Evolutionary conservation across 345 rosid species (phyloP), one percentile per base, ranked within the genome.

Genomic region (Camelina laxa): DNA sequence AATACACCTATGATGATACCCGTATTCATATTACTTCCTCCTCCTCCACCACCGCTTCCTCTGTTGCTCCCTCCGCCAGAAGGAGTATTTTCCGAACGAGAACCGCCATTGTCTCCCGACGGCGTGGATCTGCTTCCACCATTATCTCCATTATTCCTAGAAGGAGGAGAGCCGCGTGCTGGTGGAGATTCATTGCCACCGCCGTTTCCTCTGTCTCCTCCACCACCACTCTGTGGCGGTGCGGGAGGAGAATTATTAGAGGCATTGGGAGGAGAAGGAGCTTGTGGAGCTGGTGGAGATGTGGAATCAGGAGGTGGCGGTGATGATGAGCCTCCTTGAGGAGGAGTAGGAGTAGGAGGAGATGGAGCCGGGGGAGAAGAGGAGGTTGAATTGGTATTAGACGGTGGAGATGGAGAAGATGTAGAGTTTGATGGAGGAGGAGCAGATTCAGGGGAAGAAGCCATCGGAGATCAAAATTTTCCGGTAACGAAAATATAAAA

Each of bases 371-470:
- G 63, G 0, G 67, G 65, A 45, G 71, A 55, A 17, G 60, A 42
- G 20, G 72, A 67, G 51, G 66, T 53, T 53, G 81, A 78, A 35
- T 60, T 62, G 39, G 86, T 38, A 10, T 74, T 10, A 4, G 91
- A 31, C 15, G 87, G 76, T 10, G 85, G 73, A 4, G 86, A 42
- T 12, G 89, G 70, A 0, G 87, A 60, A 9, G 87, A 55, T 36
- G 66, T 75, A 12, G 84, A 70, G 30, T 79, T 59, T 16, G 85
- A 45, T 5, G 86, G 87, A 20, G 91, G 78, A 42, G 87, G 82
- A 81, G 89, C 80, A 72, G 83, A 58, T 75, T 24, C 80, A 57
- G 82, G 81, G 24, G 88, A 75, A 22, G 85, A 51, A 75, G 88
- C 83, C 97, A 89, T 91, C 56, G 51, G 67, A 65, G 68, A 61